Base-by-base conservation (phyloP, 2,329 filamentous ascomycete species). In the Fusarium compactum region DNA sequence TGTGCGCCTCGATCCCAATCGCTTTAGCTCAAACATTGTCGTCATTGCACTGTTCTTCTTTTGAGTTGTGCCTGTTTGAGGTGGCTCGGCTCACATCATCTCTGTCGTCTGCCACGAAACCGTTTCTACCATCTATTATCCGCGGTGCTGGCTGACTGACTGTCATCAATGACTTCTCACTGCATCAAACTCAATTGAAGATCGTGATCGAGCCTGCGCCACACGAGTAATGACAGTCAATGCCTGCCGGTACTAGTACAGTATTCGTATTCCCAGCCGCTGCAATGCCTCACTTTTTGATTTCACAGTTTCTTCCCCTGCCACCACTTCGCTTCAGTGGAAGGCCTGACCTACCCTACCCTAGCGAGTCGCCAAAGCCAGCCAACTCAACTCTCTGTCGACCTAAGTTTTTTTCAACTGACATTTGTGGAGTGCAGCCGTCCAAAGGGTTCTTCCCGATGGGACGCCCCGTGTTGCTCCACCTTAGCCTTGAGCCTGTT, bases 371-470 rank as follows among this genome's bases (percentile, higher is more conserved):
- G 30, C 20, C 47, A 51, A 22, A 40, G 45, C 56, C 63, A 70
- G 50, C 18, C 40, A 45, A 48, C 53, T 56, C 54, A 50, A 47
- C n/a, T 57, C 50, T 61, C 50, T 53, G 43, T 62, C 47, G 46
- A 45, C 34, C 50, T 48, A 61, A 53, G 48, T 55, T 47, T 60
- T 58, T 51, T 67, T 69, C 48, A 48, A 62, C 53, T 74, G 70
- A 61, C 63, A 72, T 58, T 58, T 73, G 71, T 75, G 73, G 73
- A 73, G 73, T 70, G 44, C 62, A 70, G 56, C 50, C 55, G 70
- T 53, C 56, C 62, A 64, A 67, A 76, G 72, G 74, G 72, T 67
- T 76, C 71, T 57, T 74, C 73, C 74, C 74, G 73, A 73, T 74
- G 73, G 74, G 68, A 74, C 66, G 66, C 72, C 63, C 71, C 70